A percentile compares a stretch with the other conserved stretches of the same genome.
phyloP scores from a whole-genome alignment of 2,329 filamentous ascomycete species.

The Colletotrichum magnum region DNA sequence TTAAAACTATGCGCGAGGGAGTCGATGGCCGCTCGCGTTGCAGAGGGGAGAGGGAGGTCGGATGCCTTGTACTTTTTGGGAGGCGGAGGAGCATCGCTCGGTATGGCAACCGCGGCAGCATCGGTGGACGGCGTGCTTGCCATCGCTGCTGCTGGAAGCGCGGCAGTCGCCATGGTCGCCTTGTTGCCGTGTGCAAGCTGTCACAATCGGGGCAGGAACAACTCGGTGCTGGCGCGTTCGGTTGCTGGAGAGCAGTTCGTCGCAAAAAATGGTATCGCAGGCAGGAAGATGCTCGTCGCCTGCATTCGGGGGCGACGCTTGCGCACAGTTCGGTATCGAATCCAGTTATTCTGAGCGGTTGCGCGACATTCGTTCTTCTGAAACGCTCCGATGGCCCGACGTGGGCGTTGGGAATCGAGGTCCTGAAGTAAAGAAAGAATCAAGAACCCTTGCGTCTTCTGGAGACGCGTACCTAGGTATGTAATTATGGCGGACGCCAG shows the following conservation, averaged over 20 bases:
- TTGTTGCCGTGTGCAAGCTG: neutral
- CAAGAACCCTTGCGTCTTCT: slow-evolving; percentile 9
- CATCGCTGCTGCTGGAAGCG: slow-evolving; percentile 16
- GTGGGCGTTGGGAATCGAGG: neutral
- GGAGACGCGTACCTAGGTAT: slow-evolving; percentile 26
- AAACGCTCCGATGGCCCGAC: neutral
- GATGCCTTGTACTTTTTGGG: slow-evolving; percentile 76
- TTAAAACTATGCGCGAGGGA: slow-evolving; percentile 85
- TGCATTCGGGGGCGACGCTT: neutral
- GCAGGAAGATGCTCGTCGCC: slow-evolving; percentile 1
- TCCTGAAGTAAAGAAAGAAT: slow-evolving; percentile 12
- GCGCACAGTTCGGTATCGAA: neutral
- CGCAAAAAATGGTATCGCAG: slow-evolving; percentile 5
- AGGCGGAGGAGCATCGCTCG: slow-evolving; percentile 11
- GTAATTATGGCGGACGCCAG: too few species aligned
- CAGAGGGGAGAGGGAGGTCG: slow-evolving; percentile 80
- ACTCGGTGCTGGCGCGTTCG: neutral
- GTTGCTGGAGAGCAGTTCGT: neutral
- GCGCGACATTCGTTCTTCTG: neutral
- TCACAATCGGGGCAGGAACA: neutral
- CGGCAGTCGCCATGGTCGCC: slow-evolving; percentile 24
- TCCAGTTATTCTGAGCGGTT: neutral
- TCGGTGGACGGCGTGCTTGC: slow-evolving; percentile 1
- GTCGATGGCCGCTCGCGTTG: slow-evolving; percentile 82
- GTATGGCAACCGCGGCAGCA: neutral